These are phyloP conservation scores for Pinus albicaulis DNA, from an alignment of 75 land plant genomes.

Conservation along the genomic window DNA sequence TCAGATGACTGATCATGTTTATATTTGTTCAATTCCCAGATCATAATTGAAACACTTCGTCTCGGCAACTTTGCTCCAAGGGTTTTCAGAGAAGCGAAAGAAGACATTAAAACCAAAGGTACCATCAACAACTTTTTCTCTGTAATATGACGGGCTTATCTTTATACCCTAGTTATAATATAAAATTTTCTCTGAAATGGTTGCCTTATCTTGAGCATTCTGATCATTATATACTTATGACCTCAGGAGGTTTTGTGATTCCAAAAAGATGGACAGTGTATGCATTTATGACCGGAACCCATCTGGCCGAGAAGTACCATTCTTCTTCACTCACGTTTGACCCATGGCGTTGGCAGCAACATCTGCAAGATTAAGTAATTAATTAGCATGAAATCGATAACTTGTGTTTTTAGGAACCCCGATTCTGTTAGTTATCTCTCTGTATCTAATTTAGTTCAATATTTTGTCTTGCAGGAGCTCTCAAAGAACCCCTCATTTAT, in stretches of 20 bases:
- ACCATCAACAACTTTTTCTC: not conserved
- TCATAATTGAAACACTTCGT: slow-evolving; percentile 56
- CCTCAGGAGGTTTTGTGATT: slow-evolving; percentile 44
- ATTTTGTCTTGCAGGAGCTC: slow-evolving; percentile 14
- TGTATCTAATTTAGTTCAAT: not conserved
- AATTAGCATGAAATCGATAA: not conserved
- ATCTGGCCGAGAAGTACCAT: slow-evolving; percentile 49
- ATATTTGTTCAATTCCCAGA: slow-evolving; percentile 20
- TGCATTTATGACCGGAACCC: slow-evolving; percentile 67
- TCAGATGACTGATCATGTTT: not conserved
- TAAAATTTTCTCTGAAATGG: too few species aligned
- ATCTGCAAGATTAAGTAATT: not conserved
- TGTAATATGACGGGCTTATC: not conserved
- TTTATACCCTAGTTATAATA: not conserved
- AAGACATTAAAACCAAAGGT: slow-evolving; percentile 63
- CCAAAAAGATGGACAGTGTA: slow-evolving; percentile 68
- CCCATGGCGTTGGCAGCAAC: slow-evolving; percentile 68
- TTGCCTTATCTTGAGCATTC: too few species aligned
- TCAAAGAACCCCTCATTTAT: slow-evolving; percentile 43
- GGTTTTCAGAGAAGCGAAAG: slow-evolving; percentile 52
- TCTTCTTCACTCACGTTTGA: slow-evolving; percentile 53
- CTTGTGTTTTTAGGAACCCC: not conserved
- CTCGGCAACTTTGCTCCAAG: slow-evolving; percentile 58
- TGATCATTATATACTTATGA: too few species aligned
- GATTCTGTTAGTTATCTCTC: not conserved